Percentiles rank a stretch among this genome's conserved stretches.
Evolutionary conservation across 371 early-diverging fungal species (phyloP).

Genomic region (Homolaphlyctis polyrhiza): DNA sequence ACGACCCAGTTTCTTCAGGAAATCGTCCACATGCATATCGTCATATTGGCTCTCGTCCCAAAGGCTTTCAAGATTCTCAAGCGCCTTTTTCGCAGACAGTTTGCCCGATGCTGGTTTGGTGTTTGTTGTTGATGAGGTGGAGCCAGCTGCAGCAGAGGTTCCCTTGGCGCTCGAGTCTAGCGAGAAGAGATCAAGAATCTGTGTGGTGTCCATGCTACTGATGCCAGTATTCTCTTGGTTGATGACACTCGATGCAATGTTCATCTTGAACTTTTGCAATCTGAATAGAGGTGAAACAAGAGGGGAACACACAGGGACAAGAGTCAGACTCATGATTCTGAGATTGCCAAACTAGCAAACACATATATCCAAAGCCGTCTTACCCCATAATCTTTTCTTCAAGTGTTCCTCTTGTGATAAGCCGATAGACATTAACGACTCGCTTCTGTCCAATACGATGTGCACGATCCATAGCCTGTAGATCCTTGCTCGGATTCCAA

Average conservation of each 20-base stretch:
- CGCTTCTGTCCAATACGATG: slow-evolving; percentile 98
- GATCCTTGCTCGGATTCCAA: slow-evolving; percentile 97
- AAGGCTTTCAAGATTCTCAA: slow-evolving; percentile 79
- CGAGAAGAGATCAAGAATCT: slow-evolving; percentile 89
- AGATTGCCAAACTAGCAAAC: not conserved
- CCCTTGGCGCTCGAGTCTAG: slow-evolving; percentile 36
- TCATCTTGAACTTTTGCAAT: slow-evolving; percentile 98
- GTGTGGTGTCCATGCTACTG: slow-evolving; percentile 89
- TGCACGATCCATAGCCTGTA: slow-evolving; percentile 98
- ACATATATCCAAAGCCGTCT: too few relatives aligned
- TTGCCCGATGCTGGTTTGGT: slow-evolving; percentile 24
- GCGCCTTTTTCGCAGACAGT: slow-evolving; percentile 64
- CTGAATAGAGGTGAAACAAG: slow-evolving; percentile 31
- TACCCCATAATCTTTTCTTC: slow-evolving; percentile 99
- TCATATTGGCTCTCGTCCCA: slow-evolving; percentile 96
- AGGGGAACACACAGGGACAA: slow-evolving; percentile 11
- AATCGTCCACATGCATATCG: slow-evolving; percentile 30
- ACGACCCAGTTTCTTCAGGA: slow-evolving; percentile 29
- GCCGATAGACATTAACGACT: slow-evolving; percentile 96
- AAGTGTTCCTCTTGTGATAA: slow-evolving; percentile 96
- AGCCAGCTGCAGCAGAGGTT: slow-evolving; percentile 28
- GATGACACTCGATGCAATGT: slow-evolving; percentile 96
- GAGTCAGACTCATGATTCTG: not conserved
- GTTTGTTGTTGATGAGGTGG: slow-evolving; percentile 11
- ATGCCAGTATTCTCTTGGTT: slow-evolving; percentile 95